Percentiles rank a stretch among this genome's conserved stretches.
Evolutionary conservation across 2,329 filamentous ascomycete genomes (phyloP).

Genomic region (Ceratocystis colombiana): DNA sequence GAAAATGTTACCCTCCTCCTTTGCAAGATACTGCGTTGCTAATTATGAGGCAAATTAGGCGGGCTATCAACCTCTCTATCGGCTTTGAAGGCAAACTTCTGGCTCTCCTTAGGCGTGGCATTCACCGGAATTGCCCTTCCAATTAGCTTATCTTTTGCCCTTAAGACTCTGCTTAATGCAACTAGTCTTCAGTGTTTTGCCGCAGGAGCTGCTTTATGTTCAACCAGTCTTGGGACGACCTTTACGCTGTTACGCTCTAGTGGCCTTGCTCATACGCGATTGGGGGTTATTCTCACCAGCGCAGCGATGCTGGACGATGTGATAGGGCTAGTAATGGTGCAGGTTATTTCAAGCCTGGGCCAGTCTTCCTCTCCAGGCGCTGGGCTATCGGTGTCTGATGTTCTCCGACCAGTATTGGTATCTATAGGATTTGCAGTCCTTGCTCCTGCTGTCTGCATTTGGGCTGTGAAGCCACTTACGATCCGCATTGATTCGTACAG

Average conservation of each 20-base stretch:
- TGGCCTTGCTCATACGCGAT: constrained; percentile 36
- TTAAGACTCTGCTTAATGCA: constrained; percentile 42
- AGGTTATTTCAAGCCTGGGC: constrained; percentile 59
- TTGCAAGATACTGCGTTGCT: neutral
- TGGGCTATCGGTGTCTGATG: constrained; percentile 30
- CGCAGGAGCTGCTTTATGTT: constrained; percentile 61
- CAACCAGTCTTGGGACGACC: constrained; percentile 62
- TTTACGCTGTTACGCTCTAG: constrained; percentile 45
- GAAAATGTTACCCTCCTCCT: neutral
- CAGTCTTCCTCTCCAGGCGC: constrained; percentile 24
- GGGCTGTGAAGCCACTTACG: constrained; percentile 37
- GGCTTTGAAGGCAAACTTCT: constrained; percentile 15
- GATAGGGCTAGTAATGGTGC: constrained; percentile 64
- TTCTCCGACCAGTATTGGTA: constrained; percentile 40
- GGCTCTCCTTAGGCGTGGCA: constrained; percentile 3
- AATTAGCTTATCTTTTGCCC: constrained; percentile 37
- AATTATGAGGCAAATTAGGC: neutral
- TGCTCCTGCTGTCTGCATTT: constrained; percentile 40
- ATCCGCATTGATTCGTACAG: constrained; percentile 29
- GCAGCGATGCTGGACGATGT: constrained; percentile 79
- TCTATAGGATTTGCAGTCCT: constrained; percentile 43
- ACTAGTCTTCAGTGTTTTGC: constrained; percentile 56
- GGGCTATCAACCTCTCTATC: constrained; percentile 14
- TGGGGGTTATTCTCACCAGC: constrained; percentile 55
- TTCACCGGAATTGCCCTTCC: constrained; percentile 11